Evolutionary conservation across 2,329 filamentous ascomycete species (phyloP).

Genomic region (Taxawa tesnikishii): DNA sequence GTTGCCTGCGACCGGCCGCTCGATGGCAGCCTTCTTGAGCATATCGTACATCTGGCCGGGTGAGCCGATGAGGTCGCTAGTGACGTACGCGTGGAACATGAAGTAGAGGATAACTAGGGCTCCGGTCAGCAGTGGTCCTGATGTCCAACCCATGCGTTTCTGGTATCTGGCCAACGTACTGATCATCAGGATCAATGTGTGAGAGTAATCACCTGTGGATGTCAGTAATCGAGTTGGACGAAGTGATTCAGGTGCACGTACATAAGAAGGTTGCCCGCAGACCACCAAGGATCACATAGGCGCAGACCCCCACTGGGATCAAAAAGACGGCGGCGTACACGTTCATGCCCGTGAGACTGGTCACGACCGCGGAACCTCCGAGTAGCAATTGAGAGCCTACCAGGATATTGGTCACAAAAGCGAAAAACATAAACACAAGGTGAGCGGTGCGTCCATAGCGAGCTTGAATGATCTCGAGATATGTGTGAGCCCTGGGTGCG

Average conservation of each 20-base stretch:
- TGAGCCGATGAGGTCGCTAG: constrained; percentile 25
- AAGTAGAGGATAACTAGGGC: constrained; percentile 34
- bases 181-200: constrained; percentile 30
- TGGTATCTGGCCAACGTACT: no score
- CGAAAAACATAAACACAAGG: constrained; percentile 28
- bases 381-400: constrained; percentile 29
- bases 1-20: constrained; percentile 26
- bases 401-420: constrained; percentile 30
- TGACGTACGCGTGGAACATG: constrained; percentile 29
- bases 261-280: constrained; percentile 30
- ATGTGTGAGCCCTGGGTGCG: constrained; percentile 24
- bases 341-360: constrained; percentile 29
- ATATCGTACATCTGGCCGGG: constrained; percentile 27
- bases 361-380: constrained; percentile 31
- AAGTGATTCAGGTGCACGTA: not conserved
- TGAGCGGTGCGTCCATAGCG: constrained; percentile 25
- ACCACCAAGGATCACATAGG: constrained; percentile 24
- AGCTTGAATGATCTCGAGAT: constrained; percentile 25
- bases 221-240: not conserved
- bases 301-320: constrained; percentile 26
- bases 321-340: constrained; percentile 32
- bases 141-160: no score
- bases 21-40: constrained; percentile 21
- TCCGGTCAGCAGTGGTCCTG: no score
- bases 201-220: constrained; percentile 19